Percentiles rank a stretch among this genome's conserved stretches.
Conservation (phyloP, 2,329 filamentous ascomycete species). For the Clonostachys rosea region DNA sequence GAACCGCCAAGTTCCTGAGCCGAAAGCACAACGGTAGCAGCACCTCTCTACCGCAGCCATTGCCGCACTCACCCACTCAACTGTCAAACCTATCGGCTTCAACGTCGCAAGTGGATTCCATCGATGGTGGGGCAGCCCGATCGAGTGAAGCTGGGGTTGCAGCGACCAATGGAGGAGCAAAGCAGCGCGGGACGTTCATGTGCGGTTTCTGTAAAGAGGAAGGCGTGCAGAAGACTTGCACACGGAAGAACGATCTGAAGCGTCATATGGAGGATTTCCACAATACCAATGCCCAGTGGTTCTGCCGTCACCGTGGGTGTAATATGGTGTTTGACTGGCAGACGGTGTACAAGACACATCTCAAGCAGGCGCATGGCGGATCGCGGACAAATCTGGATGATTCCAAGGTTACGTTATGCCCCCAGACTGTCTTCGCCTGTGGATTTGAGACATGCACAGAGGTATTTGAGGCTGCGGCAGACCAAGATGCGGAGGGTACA, state of each 20-base stretch:
- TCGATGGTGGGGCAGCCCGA: neutral
- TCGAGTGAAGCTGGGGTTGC: neutral
- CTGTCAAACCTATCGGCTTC: neutral
- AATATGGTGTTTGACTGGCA: conserved; percentile 41
- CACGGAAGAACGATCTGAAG: conserved; percentile 42
- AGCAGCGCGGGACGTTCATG: conserved; percentile 30
- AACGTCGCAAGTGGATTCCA: conserved; percentile 4
- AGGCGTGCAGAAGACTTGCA: conserved; percentile 33
- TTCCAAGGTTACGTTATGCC: conserved; percentile 35
- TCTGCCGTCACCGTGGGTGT: conserved; percentile 36
- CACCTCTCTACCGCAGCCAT: conserved; percentile 2
- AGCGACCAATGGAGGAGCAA: conserved; percentile 14
- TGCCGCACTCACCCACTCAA: neutral
- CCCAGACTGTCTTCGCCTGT: conserved; percentile 42
- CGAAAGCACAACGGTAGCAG: conserved; percentile 11
- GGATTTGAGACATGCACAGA: conserved; percentile 37
- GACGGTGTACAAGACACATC: conserved; percentile 39
- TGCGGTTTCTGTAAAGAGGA: conserved; percentile 36
- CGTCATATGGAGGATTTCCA: conserved; percentile 44
- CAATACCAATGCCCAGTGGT: conserved; percentile 39
- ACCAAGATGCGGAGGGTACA: conserved; percentile 27
- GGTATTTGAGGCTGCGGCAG: conserved; percentile 35
- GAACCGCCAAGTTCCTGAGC: conserved; percentile 25
- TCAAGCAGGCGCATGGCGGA: conserved; percentile 37
- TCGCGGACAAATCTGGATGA: conserved; percentile 29